phyloP scores from a whole-genome alignment of 441 rosid genomes.

The Euphorbia schlechtendalii region DNA sequence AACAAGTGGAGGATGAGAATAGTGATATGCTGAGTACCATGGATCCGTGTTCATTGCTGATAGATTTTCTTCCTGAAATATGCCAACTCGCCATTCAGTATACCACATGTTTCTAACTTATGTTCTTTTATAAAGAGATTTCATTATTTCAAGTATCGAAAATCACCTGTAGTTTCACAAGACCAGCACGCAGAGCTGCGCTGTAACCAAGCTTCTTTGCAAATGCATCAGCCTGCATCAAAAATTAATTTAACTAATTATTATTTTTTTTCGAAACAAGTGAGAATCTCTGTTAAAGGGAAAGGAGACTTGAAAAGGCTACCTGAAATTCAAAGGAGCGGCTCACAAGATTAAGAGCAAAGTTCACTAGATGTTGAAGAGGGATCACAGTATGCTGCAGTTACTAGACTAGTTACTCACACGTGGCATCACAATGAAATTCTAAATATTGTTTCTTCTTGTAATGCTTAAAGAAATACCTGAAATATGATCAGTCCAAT shows the following conservation, averaged over 20 bases:
- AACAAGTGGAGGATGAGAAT: slow-evolving; percentile 93
- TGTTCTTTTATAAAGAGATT: too few relatives aligned
- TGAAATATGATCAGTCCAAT: slow-evolving; percentile 94
- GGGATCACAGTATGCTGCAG: slow-evolving; percentile 89
- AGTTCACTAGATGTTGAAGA: slow-evolving; percentile 74
- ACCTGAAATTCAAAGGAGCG: slow-evolving; percentile 98
- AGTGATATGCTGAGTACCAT: slow-evolving; percentile 94
- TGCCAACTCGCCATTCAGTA: background rate
- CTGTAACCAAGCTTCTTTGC: slow-evolving; percentile 87
- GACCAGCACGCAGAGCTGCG: slow-evolving; percentile 71
- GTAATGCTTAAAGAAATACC: slow-evolving; percentile 32
- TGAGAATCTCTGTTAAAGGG: background rate
- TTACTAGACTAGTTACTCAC: background rate
- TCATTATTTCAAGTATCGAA: background rate
- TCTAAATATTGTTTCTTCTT: background rate
- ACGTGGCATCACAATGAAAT: background rate
- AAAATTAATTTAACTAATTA: background rate
- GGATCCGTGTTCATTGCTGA: slow-evolving; percentile 96
- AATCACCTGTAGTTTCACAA: slow-evolving; percentile 91
- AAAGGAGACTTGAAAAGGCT: background rate
- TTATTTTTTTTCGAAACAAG: background rate
- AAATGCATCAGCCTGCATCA: slow-evolving; percentile 84
- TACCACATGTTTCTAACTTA: background rate
- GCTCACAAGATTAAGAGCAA: slow-evolving; percentile 88
- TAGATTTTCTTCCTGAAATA: slow-evolving; percentile 86